Conservation (phyloP, 2,329 filamentous ascomycete species). For the Penicillium sp. region DNA sequence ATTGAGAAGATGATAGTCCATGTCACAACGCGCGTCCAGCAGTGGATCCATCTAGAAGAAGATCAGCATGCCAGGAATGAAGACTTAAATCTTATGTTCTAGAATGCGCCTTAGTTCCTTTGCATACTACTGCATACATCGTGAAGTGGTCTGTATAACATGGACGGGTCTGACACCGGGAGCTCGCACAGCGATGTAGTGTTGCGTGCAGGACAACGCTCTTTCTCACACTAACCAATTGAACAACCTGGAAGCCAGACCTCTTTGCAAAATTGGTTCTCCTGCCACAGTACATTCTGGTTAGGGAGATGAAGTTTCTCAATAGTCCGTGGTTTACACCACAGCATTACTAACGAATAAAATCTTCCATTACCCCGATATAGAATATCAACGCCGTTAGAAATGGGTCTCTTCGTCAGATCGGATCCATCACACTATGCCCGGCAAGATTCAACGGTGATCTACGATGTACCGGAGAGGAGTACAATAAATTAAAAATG, state of each 20-base stretch:
- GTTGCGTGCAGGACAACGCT: background rate
- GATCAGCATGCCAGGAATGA: constrained; percentile 4
- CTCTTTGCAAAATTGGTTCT: background rate
- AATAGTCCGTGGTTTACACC: background rate
- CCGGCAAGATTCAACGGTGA: constrained; percentile 13
- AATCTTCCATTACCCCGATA: background rate
- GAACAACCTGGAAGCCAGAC: background rate
- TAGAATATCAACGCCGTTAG: background rate
- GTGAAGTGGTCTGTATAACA: background rate
- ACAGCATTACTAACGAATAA: no score
- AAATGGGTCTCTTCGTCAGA: no score
- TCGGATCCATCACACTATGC: background rate
- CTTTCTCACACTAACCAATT: background rate
- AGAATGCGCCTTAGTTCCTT: constrained; percentile 5
- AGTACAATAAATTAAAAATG: no score
- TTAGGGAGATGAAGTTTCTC: background rate
- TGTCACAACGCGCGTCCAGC: constrained; percentile 10
- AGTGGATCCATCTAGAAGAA: constrained; percentile 1
- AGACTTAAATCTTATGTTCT: constrained; percentile 3
- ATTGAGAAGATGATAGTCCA: background rate
- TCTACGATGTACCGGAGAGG: no score
- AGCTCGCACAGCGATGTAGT: background rate
- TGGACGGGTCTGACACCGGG: background rate
- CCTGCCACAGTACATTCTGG: background rate
- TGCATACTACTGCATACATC: no score